phyloP scores from a whole-genome alignment of 106 monocot genomes.

The Dioscorea zingiberensis region DNA sequence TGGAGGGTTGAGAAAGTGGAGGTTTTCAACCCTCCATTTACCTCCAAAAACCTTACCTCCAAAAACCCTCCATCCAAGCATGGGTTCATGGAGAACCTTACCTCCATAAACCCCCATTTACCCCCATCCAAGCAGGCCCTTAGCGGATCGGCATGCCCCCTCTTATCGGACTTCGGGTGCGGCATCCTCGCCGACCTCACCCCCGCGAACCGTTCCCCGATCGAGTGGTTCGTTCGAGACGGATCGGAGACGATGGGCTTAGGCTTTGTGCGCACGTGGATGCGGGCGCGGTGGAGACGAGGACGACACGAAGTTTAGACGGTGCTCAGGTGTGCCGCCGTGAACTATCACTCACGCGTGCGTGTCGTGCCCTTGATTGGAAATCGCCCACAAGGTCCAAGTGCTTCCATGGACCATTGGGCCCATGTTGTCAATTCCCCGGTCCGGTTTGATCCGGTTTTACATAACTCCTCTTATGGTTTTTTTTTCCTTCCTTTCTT shows the following conservation, averaged over 20 bases:
- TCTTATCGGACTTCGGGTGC: conserved; percentile 51
- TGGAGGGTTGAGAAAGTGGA: too few relatives aligned
- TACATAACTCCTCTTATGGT: too few relatives aligned
- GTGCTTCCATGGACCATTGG: conserved; percentile 36
- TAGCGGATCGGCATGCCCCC: conserved; percentile 5
- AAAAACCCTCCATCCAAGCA: too few relatives aligned
- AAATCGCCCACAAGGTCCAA: conserved; percentile 33
- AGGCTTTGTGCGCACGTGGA: conserved; percentile 39
- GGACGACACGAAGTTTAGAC: conserved; percentile 65
- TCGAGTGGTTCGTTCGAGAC: conserved; percentile 49
- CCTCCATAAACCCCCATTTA: too few relatives aligned
- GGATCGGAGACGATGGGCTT: conserved; percentile 8
- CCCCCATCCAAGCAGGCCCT: too few relatives aligned
- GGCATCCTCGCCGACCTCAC: conserved; percentile 39
- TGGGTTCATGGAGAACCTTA: too few relatives aligned
- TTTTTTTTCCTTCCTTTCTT: too few relatives aligned
- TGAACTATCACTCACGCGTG: conserved; percentile 63
- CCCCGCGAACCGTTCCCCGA: conserved; percentile 62
- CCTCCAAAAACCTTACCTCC: too few relatives aligned
- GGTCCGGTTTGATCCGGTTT: too few relatives aligned
- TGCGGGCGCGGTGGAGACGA: conserved; percentile 58
- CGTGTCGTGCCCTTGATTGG: conserved; percentile 64
- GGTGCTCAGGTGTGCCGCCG: conserved; percentile 57
- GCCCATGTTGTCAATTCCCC: too few relatives aligned
- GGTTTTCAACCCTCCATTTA: too few relatives aligned